Conservation (phyloP, 75 land plant species). For the Cryptomeria japonica region DNA sequence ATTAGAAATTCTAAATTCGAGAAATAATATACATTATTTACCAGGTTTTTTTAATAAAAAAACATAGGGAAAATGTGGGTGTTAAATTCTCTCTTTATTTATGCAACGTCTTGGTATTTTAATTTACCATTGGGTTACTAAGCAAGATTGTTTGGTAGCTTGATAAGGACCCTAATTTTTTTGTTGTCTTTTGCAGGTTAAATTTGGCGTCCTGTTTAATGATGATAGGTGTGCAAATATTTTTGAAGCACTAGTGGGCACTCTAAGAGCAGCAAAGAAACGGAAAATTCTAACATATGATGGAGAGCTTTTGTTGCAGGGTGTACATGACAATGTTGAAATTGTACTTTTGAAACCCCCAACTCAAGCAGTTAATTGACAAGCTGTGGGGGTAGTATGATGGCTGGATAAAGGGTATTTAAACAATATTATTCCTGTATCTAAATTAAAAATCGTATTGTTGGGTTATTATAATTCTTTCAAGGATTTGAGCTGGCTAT, state of each 20-base stretch:
- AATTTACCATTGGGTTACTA: background rate
- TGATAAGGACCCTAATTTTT: background rate
- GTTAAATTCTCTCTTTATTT: background rate
- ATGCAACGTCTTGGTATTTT: background rate
- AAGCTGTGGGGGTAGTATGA: background rate
- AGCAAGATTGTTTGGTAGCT: background rate
- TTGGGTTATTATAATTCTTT: background rate
- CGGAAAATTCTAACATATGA: constrained; percentile 86
- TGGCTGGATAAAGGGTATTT: background rate
- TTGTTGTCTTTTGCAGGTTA: constrained; percentile 59
- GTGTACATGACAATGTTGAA: constrained; percentile 98
- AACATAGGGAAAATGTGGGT: background rate
- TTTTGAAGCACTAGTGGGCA: constrained; percentile 98
- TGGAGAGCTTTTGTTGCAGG: constrained; percentile 92
- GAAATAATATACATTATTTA: background rate
- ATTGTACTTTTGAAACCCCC: constrained; percentile 59
- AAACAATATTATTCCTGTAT: background rate
- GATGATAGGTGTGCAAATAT: constrained; percentile 96
- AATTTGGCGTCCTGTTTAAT: constrained; percentile 88
- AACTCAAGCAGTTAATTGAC: constrained; percentile 9
- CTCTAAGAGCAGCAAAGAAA: constrained; percentile 95
- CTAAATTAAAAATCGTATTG: background rate
- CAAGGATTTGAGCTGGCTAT: background rate
- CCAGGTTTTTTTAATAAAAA: background rate
- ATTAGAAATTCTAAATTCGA: background rate